Evolutionary conservation across 805 yeast genomes (phyloP).

Genomic region (Ogataea haglerorum): DNA sequence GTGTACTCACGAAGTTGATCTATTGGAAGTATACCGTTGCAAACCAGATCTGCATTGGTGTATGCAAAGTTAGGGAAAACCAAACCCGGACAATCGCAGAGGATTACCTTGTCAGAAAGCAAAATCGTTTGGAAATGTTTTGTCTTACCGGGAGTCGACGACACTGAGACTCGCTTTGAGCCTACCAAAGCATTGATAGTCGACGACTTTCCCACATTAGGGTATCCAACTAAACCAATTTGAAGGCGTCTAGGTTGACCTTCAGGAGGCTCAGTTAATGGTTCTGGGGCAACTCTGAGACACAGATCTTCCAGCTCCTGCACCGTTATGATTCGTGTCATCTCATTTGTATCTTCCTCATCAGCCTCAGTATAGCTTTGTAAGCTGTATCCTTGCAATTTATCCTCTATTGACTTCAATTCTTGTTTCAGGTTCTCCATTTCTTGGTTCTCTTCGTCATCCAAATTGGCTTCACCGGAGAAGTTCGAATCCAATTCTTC

Average conservation of each 20-base stretch:
- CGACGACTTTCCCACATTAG: slow-evolving; percentile 82
- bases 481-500: slow-evolving; percentile 6
- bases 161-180: slow-evolving; percentile 95
- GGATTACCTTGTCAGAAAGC: slow-evolving; percentile 73
- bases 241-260: slow-evolving; percentile 66
- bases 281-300: slow-evolving; percentile 72
- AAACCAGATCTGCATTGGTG: slow-evolving; percentile 93
- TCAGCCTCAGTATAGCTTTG: slow-evolving; percentile 23
- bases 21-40: slow-evolving; percentile 98
- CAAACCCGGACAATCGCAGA: slow-evolving; percentile 98
- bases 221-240: slow-evolving; percentile 96
- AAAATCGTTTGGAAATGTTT: slow-evolving; percentile 97
- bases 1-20: slow-evolving; percentile 92
- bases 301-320: slow-evolving; percentile 83
- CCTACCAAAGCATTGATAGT: slow-evolving; percentile 96
- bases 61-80: slow-evolving; percentile 98
- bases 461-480: slow-evolving; percentile 10
- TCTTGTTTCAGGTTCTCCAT: slow-evolving; percentile 17
- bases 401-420: slow-evolving; percentile 23
- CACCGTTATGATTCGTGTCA: slow-evolving; percentile 70
- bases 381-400: background rate
- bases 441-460: slow-evolving; percentile 21
- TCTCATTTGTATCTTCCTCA: slow-evolving; percentile 38
- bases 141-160: slow-evolving; percentile 98
- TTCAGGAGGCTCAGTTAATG: slow-evolving; percentile 46